phyloP scores from a whole-genome alignment of 345 rosid species.

The Moringa oleifera region DNA sequence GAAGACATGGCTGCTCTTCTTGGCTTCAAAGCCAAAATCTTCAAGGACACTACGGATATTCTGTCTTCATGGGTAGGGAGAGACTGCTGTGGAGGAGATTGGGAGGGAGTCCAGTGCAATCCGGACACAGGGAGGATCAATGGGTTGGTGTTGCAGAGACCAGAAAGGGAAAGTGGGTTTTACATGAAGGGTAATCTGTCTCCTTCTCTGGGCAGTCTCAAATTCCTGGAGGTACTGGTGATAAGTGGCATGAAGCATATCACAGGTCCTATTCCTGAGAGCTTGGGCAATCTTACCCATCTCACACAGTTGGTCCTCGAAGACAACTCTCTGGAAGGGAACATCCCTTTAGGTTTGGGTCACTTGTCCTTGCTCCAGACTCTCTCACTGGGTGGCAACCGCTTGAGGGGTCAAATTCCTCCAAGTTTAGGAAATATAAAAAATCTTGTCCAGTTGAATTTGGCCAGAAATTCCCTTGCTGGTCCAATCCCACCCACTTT shows the following conservation, averaged over 20 bases:
- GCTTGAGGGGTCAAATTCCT: slow-evolving; percentile 59
- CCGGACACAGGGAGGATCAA: slow-evolving; percentile 66
- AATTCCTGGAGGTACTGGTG: slow-evolving; percentile 50
- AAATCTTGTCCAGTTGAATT: slow-evolving; percentile 34
- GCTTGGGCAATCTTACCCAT: slow-evolving; percentile 38
- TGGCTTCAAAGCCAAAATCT: slow-evolving; percentile 65
- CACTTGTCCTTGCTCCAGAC: slow-evolving; percentile 41
- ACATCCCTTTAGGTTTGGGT: slow-evolving; percentile 54
- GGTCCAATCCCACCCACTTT: slow-evolving; percentile 68
- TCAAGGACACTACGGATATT: slow-evolving; percentile 58
- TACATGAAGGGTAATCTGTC: slow-evolving; percentile 85
- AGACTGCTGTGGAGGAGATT: slow-evolving; percentile 77
- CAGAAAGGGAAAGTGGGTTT: slow-evolving; percentile 35
- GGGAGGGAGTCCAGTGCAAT: slow-evolving; percentile 88
- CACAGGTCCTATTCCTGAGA: slow-evolving; percentile 69
- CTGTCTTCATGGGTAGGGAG: slow-evolving; percentile 68
- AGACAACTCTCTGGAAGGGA: slow-evolving; percentile 67
- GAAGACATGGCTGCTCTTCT: slow-evolving; percentile 73
- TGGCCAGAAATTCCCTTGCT: slow-evolving; percentile 55
- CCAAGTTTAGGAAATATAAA: slow-evolving; percentile 51
- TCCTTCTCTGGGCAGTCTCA: slow-evolving; percentile 51
- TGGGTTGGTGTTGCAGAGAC: slow-evolving; percentile 40
- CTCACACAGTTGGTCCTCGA: slow-evolving; percentile 64
- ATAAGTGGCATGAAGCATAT: slow-evolving; percentile 71
- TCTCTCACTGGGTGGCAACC: slow-evolving; percentile 68